Conservation (phyloP, 345 rosid species). For the Eutrema heterophyllum region DNA sequence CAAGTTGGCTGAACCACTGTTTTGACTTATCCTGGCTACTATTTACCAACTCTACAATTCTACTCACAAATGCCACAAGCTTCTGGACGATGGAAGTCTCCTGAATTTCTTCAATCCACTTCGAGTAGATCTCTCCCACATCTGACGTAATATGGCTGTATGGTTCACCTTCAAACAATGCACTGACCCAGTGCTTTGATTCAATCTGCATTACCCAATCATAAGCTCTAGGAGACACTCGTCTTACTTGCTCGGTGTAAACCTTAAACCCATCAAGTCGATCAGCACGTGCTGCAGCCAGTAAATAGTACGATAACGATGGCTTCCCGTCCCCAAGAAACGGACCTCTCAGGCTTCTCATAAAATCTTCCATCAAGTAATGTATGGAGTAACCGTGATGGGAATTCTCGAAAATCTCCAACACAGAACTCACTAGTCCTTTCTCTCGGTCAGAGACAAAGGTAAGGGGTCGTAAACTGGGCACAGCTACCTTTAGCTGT, state of each 20-base stretch:
- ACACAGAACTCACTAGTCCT: conserved; percentile 49
- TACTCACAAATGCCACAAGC: conserved; percentile 44
- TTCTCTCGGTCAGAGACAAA: conserved; percentile 79
- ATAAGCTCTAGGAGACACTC: conserved; percentile 61
- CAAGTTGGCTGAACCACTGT: conserved; percentile 55
- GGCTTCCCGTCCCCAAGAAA: conserved; percentile 79
- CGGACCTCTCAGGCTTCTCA: conserved; percentile 65
- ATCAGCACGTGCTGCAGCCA: conserved; percentile 76
- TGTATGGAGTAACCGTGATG: conserved; percentile 69
- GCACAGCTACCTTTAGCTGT: conserved; percentile 55
- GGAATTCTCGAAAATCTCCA: conserved; percentile 60
- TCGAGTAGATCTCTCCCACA: conserved; percentile 50
- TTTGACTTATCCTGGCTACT: conserved; percentile 40
- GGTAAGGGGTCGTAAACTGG: conserved; percentile 52
- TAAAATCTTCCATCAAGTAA: conserved; percentile 70
- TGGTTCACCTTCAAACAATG: conserved; percentile 67
- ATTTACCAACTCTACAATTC: conserved; percentile 54
- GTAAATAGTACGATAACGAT: conserved; percentile 53
- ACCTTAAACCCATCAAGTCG: conserved; percentile 52
- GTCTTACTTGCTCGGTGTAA: conserved; percentile 55
- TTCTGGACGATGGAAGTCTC: conserved; percentile 67
- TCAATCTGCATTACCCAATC: conserved; percentile 80
- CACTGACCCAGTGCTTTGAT: conserved; percentile 62
- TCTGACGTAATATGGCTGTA: conserved; percentile 56
- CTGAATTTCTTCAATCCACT: conserved; percentile 72